These are phyloP conservation scores for Chernovozyma sophiae-reginae DNA, from an alignment of 1,139 yeast genomes.

Conservation along the genomic window DNA sequence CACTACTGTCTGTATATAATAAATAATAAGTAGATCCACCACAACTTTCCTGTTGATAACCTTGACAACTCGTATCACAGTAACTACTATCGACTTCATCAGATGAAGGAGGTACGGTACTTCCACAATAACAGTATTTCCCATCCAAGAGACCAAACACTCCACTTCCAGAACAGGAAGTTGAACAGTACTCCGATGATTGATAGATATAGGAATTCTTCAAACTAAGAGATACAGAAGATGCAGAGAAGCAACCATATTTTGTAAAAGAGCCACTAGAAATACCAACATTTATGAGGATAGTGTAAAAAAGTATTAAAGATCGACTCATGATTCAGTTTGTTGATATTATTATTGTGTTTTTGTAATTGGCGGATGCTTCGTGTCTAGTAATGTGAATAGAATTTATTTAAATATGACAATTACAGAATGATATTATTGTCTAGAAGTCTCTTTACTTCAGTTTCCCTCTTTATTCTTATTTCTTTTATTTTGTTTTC, in stretches of 20 bases:
- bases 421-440: no score
- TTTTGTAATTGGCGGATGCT: no score
- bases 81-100: constrained; percentile 28
- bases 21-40: constrained; percentile 56
- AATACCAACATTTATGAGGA: background rate
- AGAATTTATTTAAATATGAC: no score
- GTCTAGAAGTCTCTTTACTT: no score
- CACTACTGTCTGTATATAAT: constrained; percentile 41
- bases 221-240: constrained; percentile 20
- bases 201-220: constrained; percentile 41
- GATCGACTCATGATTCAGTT: background rate
- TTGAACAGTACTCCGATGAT: constrained; percentile 49
- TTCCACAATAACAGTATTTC: constrained; percentile 59
- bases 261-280: constrained; percentile 16
- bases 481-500: no score
- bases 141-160: constrained; percentile 57
- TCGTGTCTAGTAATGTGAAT: no score
- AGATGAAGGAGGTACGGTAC: constrained; percentile 30
- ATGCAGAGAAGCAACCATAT: constrained; percentile 32
- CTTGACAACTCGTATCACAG: constrained; percentile 52
- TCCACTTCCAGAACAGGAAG: constrained; percentile 31
- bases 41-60: constrained; percentile 55
- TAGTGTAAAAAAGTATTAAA: background rate
- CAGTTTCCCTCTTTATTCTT: no score
- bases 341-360: no score